Conservation (phyloP, 371 early-diverging fungal genomes). For the Lichtheimia ornata region DNA sequence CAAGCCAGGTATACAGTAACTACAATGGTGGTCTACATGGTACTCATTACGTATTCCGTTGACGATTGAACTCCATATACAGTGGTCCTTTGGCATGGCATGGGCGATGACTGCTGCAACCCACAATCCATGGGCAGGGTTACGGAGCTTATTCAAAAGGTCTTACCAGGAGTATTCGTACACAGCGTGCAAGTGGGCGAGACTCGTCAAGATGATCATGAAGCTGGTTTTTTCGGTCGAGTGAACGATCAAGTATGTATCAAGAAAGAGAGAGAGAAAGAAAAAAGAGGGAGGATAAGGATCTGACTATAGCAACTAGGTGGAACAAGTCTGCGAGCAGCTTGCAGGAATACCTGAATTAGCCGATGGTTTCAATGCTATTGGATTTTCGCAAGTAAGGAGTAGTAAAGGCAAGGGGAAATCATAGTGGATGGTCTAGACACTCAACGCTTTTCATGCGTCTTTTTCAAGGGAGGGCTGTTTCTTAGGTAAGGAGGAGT, state of each 20-base stretch:
- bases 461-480: slow-evolving; percentile 51
- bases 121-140: slow-evolving; percentile 70
- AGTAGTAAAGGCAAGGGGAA: background rate
- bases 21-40: too few relatives aligned
- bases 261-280: background rate
- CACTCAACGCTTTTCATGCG: background rate
- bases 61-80: too few relatives aligned
- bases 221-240: slow-evolving; percentile 83
- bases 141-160: slow-evolving; percentile 44
- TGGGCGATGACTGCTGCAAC: slow-evolving; percentile 89
- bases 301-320: slow-evolving; percentile 20
- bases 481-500: slow-evolving; percentile 49
- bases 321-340: slow-evolving; percentile 65
- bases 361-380: slow-evolving; percentile 77
- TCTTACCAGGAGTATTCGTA: slow-evolving; percentile 71
- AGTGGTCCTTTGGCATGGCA: slow-evolving; percentile 86
- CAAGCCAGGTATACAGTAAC: too few relatives aligned
- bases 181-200: slow-evolving; percentile 76
- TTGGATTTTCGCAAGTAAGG: slow-evolving; percentile 91
- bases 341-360: slow-evolving; percentile 59
- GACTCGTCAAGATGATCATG: slow-evolving; percentile 65
- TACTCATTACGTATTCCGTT: too few relatives aligned
- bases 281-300: background rate
- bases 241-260: slow-evolving; percentile 65
- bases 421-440: background rate